Evolutionary conservation across 441 rosid species (phyloP), one percentile per base, ranked within the genome.

Genomic region (Arabidopsis hybrid): DNA sequence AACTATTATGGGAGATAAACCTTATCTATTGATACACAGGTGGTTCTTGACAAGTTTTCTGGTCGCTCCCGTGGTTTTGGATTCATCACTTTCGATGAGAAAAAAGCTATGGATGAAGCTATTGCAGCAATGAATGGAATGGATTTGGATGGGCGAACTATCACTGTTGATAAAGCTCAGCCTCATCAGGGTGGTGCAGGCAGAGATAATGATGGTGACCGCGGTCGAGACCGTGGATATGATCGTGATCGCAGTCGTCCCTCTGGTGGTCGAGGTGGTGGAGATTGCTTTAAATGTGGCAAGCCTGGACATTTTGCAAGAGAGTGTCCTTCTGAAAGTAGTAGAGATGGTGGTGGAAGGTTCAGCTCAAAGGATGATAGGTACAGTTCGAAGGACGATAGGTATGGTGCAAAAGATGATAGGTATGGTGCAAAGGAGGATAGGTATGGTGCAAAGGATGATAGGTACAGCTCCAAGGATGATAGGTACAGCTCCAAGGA

Each of bases 41-140:
- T 94, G 50, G 98, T 90, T 52, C 83, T 90, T 63, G 98, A 94
- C 86, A 94, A 88, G 85, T 82, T 83, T 51, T 85, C 96, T 72
- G 98, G 96, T 35, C 96, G 98, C 63, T 94, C 98, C 59, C 97
- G 97, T 81, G 98, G 98, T 69, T 94, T 91, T 79, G 98, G 98
- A 31, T 94, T 94, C 84, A 95, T 94, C 63, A 86, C 97, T 34
- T 94, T 91, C 78, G 96, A 89, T 79, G 95, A 94, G 67, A 89
- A 84, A 67, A 78, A 71, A 31, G 97, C 95, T 21, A 90, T 94
- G 98, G 96, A 90, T 64, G 97, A 94, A 36, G 98, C 98, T 63
- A 94, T 94, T 75, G 86, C 87, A 49, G 92, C 80, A 61, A 91
- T 94, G 97, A 90, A 94, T 73, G 98, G 98, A 34, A 80, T 91